Evolutionary conservation across 148 eudicot genomes (phyloP), one percentile per base, ranked within the genome.

Genomic region (Fallopia convolvulus): DNA sequence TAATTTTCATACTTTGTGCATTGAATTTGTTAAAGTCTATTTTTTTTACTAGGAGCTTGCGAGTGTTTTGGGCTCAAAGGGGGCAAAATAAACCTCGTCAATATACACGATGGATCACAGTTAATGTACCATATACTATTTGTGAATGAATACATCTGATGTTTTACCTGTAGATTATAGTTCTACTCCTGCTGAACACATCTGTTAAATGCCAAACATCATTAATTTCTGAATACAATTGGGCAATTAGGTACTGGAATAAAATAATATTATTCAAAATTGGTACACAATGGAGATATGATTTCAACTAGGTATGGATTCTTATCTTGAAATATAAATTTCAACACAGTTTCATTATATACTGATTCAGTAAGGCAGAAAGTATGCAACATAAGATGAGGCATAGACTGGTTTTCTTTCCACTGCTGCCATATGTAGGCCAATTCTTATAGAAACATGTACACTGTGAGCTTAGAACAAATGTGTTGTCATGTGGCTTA

Each of bases 361-460:
- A 52, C 20, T 33, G 72, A 33, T 66, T 9, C 72, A 68, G 72
- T 33, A 8, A 33, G 20, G 36, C 30, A 4, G 36, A 63, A 30
- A 33, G 7, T 32, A 55, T 76, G 70, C 70, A 20, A 7, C 50
- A 32, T 52, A 76, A 46, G 71, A 60, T 39, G 23, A 58, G 79
- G 53, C 2, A 33, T 18, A 44, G 74, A 77, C 3, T 77, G 58
- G 73, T 46, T 0, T 21, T 77, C 58, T 77, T 77, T 21, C 79
- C 79, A 14, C 21, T 77, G 32, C 21, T 77, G 32, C 79, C 79
- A 11, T 65, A 44, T 32, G 20, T 36, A 63, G 79, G 99, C 89
- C 91, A 95, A 90, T 78, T 84, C 79, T 93, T 92, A 91, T 85
- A 89, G 91, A 82, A 90, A 92, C 88, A 90, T 92, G 99, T 94